Conservation (phyloP, 164 flowering plant species). For the Amborella trichopoda region DNA sequence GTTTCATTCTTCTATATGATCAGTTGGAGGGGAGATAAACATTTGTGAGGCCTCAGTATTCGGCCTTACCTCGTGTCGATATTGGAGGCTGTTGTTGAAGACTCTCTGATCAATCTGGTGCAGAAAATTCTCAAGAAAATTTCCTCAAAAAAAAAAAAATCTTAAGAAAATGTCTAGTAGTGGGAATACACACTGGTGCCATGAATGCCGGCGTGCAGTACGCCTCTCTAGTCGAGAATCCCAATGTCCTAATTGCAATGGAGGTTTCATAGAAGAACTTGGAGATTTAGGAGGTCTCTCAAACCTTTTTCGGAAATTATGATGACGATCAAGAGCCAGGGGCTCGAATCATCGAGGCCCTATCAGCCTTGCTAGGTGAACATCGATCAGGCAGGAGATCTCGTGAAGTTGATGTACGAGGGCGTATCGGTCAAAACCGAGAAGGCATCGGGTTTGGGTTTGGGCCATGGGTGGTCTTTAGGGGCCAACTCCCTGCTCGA, state of each 20-base stretch:
- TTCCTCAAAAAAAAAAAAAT: too few relatives aligned
- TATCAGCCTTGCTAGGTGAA: constrained; percentile 64
- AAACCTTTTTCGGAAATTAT: constrained; percentile 32
- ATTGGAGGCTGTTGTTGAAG: too few relatives aligned
- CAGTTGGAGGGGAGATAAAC: too few relatives aligned
- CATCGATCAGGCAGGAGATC: constrained; percentile 27
- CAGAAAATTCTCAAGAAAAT: too few relatives aligned
- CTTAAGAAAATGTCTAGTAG: constrained; percentile 39
- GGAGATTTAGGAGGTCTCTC: constrained; percentile 32
- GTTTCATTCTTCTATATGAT: too few relatives aligned
- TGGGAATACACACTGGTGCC: constrained; percentile 76
- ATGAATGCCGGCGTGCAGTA: constrained; percentile 53
- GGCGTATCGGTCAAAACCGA: constrained; percentile 28
- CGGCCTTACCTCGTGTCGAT: too few relatives aligned
- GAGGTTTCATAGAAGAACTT: constrained; percentile 70
- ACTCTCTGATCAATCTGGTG: too few relatives aligned
- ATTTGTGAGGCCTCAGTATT: too few relatives aligned
- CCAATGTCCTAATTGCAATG: constrained; percentile 44
- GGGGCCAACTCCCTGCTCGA: constrained; percentile 63
- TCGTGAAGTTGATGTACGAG: constrained; percentile 30
- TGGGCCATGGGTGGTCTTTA: constrained; percentile 59
- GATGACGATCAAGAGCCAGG: constrained; percentile 32
- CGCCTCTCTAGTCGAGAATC: constrained; percentile 35
- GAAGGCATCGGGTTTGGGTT: constrained; percentile 22
- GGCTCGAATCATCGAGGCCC: constrained; percentile 51